Evolutionary conservation across 768 basidiomycete genomes (phyloP), one percentile per base, ranked within the genome.

Genomic region (Tulasnella sp.): DNA sequence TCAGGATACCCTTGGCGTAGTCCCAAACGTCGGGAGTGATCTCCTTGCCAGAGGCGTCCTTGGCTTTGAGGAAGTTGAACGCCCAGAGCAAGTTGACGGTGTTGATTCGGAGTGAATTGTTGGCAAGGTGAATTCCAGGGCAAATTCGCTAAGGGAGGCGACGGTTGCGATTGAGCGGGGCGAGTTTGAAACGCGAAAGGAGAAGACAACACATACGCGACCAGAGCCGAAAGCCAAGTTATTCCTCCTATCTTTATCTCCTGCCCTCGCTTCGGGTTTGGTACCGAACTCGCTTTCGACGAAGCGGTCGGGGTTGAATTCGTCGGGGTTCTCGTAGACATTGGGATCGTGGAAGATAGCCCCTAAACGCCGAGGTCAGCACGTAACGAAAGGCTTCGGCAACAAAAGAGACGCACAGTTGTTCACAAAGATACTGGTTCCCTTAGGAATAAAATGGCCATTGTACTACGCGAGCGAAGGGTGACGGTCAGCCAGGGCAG

Each of bases 231-330:
- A 78, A 3, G 77, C 70, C 26, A 78, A 51, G 55, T 73, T 78
- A 55, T 73, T 78, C 72, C 71, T 42, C 23, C 70, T 37, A 71
- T 78, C 72, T 26, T 48, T 57, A 46, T 78, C 77, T 26, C 48
- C 70, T 0, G 9, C 71, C n/a, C 72, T 20, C 9, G 70, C 77
- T 57, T 74, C 67, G n/a, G 76, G 76, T 29, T 46, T 74, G 15
- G 77, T 78, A 4, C 77, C 77, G 32, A 78, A 78, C 42, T 78
- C 77, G 37, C 74, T 44, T 23, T 78, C 72, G 39, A 83, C 70
- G 81, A 87, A 88, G 74, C 90, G 86, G 61, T 89, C 87, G 3
- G 90, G 90, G 29, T 81, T 82, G 82, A 90, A 90, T 48, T 75
- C 80, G 13, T 86, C 83, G 23, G 89, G 87, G 46, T 88, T 82